Conservation (phyloP, 768 basidiomycete genomes). For the Amanita exitialis region DNA sequence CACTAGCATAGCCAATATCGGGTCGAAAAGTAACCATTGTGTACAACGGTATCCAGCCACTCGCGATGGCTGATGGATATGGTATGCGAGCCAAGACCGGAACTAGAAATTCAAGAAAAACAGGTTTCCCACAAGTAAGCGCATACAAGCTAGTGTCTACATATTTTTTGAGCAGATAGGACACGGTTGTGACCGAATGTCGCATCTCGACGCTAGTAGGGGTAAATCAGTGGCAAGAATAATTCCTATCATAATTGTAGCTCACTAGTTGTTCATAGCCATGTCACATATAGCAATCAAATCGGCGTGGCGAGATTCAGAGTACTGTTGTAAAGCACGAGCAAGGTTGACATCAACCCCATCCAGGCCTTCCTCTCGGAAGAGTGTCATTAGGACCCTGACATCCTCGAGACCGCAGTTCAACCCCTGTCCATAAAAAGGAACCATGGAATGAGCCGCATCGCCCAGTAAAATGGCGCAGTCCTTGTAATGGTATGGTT, state of each 20-base stretch:
- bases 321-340: slow-evolving; percentile 67
- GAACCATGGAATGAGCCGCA: slow-evolving; percentile 97
- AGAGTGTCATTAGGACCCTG: slow-evolving; percentile 69
- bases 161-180: slow-evolving; percentile 70
- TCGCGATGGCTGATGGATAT: slow-evolving; percentile 48
- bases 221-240: slow-evolving; percentile 14
- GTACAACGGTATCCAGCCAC: slow-evolving; percentile 89
- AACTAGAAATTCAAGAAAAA: slow-evolving; percentile 35
- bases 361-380: slow-evolving; percentile 61
- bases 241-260: slow-evolving; percentile 11
- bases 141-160: slow-evolving; percentile 68
- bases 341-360: slow-evolving; percentile 48
- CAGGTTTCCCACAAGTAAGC: slow-evolving; percentile 40
- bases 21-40: slow-evolving; percentile 98
- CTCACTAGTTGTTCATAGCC: slow-evolving; percentile 96
- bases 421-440: slow-evolving; percentile 94
- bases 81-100: slow-evolving; percentile 38
- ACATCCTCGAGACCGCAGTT: slow-evolving; percentile 99
- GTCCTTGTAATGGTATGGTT: slow-evolving; percentile 87
- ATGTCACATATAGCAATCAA: slow-evolving; percentile 85
- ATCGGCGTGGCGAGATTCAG: slow-evolving; percentile 76
- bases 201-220: slow-evolving; percentile 82
- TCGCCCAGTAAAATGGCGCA: slow-evolving; percentile 86
- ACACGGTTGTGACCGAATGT: slow-evolving; percentile 75
- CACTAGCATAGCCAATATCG: slow-evolving; percentile 85